phyloP scores from a whole-genome alignment of 192 early-diverging fungal genomes.

The Oehlia diaphana region DNA sequence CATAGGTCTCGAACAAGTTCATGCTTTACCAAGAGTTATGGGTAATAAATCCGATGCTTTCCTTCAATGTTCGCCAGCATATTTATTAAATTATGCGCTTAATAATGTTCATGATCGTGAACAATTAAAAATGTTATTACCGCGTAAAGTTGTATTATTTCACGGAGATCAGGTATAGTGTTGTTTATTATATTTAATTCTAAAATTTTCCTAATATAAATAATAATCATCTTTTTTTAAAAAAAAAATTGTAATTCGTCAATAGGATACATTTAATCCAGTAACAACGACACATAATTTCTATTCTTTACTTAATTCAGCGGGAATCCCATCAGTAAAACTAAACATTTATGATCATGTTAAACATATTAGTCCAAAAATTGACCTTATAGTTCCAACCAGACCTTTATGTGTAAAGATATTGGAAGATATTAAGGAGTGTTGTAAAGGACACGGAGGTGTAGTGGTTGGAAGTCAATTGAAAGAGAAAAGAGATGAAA shows the following conservation, averaged over 20 bases:
- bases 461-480: slow-evolving; percentile 18
- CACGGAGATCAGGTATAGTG: slow-evolving; percentile 18
- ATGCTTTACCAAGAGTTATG: slow-evolving; percentile 30
- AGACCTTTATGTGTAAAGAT: slow-evolving; percentile 17
- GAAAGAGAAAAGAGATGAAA: slow-evolving; percentile 15
- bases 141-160: slow-evolving; percentile 17
- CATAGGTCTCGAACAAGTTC: slow-evolving; percentile 30
- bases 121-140: slow-evolving; percentile 19
- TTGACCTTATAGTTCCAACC: slow-evolving; percentile 28
- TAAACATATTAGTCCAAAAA: slow-evolving; percentile 22
- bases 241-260: neutral
- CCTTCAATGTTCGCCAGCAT: slow-evolving; percentile 29
- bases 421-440: slow-evolving; percentile 26
- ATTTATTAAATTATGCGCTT: slow-evolving; percentile 18
- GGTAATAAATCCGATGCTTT: slow-evolving; percentile 28
- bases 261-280: slow-evolving; percentile 23
- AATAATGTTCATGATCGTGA: neutral
- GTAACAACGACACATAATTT: slow-evolving; percentile 15
- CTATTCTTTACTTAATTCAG: neutral
- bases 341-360: slow-evolving; percentile 21
- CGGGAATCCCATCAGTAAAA: slow-evolving; percentile 19
- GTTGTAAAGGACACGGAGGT: neutral
- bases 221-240: no score
- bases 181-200: neutral
- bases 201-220: no score